phyloP scores from a whole-genome alignment of 345 rosid genomes.

The Hirschfeldia incana region DNA sequence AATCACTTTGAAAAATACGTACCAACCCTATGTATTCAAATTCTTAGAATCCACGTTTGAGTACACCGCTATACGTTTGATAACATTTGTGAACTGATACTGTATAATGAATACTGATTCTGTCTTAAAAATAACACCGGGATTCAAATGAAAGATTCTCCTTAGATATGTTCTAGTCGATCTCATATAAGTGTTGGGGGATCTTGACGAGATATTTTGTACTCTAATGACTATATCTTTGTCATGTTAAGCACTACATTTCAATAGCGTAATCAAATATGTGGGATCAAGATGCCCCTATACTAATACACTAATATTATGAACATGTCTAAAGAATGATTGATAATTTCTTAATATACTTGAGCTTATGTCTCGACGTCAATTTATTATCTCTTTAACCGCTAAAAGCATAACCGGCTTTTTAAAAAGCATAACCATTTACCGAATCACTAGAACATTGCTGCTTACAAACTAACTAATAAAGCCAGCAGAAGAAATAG shows the following conservation, averaged over 20 bases:
- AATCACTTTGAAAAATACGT: neutral
- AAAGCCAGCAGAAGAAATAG: neutral
- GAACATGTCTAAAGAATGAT: neutral
- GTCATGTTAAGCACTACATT: neutral
- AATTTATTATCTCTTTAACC: neutral
- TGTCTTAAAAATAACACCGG: neutral
- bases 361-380: neutral
- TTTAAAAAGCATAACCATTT: neutral
- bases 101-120: neutral
- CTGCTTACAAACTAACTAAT: neutral
- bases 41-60: neutral
- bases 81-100: neutral
- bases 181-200: neutral
- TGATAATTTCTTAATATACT: neutral
- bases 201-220: neutral
- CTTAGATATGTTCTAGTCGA: neutral
- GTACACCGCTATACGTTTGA: neutral
- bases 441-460: neutral
- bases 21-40: neutral
- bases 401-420: neutral
- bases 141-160: neutral
- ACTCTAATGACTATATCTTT: neutral
- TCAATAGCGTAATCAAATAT: neutral
- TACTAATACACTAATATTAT: neutral
- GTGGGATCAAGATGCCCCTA: neutral